A percentile compares a stretch with the other conserved stretches of the same genome.
Conservation (phyloP, 129 eudicot species). For the Centaurea solstitialis region DNA sequence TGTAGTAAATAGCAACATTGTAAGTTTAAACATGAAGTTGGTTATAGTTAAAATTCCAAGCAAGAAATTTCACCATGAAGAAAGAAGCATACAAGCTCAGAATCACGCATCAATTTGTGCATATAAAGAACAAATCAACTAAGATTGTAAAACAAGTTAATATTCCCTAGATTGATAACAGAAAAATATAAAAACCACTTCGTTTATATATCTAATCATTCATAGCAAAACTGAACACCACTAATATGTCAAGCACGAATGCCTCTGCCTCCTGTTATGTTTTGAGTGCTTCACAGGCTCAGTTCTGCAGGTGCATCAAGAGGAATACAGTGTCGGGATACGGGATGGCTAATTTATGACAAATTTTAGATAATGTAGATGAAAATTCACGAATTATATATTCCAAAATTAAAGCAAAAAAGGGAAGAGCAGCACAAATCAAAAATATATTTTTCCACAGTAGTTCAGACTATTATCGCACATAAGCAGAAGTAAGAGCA, state of each 20-base stretch:
- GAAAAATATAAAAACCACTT: neutral
- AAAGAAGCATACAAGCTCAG: neutral
- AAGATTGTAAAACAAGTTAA: neutral
- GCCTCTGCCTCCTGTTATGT: no score
- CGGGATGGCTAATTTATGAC: no score
- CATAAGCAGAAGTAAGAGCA: neutral
- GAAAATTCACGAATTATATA: no score
- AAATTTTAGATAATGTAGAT: no score
- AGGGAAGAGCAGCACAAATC: no score
- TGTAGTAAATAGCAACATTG: constrained; percentile 31
- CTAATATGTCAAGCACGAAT: neutral
- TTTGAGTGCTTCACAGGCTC: no score
- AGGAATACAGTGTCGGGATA: no score
- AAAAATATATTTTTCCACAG: no score
- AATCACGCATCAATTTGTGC: neutral
- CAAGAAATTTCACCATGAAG: neutral
- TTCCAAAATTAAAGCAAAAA: no score
- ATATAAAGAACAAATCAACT: neutral
- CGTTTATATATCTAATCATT: neutral
- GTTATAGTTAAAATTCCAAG: neutral
- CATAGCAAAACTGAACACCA: neutral
- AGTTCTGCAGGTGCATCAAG: no score
- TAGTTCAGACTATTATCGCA: no score
- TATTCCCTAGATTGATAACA: neutral
- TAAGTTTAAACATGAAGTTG: neutral